Evolutionary conservation across 495 filamentous ascomycete genomes (phyloP).

Genomic region (Tuber calosporum): DNA sequence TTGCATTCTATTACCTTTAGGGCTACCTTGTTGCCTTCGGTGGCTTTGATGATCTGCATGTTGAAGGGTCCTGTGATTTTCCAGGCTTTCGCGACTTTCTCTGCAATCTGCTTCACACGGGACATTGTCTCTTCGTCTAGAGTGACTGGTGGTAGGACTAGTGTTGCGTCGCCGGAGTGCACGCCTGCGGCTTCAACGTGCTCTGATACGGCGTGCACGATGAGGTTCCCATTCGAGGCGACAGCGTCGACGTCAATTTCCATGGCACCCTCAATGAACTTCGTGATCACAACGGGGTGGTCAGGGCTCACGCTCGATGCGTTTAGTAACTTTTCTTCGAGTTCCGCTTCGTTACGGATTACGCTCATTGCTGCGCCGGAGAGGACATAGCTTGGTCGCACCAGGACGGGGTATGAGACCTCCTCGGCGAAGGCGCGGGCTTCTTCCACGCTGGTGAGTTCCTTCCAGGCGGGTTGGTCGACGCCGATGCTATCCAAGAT

Average conservation of each 20-base stretch:
- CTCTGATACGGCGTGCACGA: slow-evolving; percentile 91
- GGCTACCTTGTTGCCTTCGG: slow-evolving; percentile 61
- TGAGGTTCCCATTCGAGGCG: slow-evolving; percentile 73
- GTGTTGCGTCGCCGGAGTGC: slow-evolving; percentile 93
- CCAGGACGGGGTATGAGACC: slow-evolving; percentile 88
- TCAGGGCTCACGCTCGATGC: slow-evolving; percentile 89
- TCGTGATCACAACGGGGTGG: slow-evolving; percentile 96
- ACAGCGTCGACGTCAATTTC: slow-evolving; percentile 98
- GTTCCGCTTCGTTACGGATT: slow-evolving; percentile 83
- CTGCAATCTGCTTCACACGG: slow-evolving; percentile 85
- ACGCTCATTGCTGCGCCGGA: slow-evolving; percentile 99
- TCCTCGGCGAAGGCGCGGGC: slow-evolving; percentile 77
- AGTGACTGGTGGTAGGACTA: slow-evolving; percentile 80
- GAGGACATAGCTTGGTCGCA: slow-evolving; percentile 93
- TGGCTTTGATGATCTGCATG: slow-evolving; percentile 98
- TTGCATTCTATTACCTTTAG: slow-evolving; percentile 99
- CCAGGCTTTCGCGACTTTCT: slow-evolving; percentile 96
- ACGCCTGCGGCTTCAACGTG: slow-evolving; percentile 97
- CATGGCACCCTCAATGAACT: slow-evolving; percentile 96
- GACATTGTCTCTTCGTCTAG: slow-evolving; percentile 68
- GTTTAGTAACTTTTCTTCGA: slow-evolving; percentile 83
- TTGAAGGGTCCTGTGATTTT: slow-evolving; percentile 97
- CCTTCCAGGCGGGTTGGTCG: slow-evolving; percentile 96
- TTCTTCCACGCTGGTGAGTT: slow-evolving; percentile 82
- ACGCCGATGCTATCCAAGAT: slow-evolving; percentile 92